phyloP scores from a whole-genome alignment of 2,329 filamentous ascomycete genomes.

The Fusarium siculi region DNA sequence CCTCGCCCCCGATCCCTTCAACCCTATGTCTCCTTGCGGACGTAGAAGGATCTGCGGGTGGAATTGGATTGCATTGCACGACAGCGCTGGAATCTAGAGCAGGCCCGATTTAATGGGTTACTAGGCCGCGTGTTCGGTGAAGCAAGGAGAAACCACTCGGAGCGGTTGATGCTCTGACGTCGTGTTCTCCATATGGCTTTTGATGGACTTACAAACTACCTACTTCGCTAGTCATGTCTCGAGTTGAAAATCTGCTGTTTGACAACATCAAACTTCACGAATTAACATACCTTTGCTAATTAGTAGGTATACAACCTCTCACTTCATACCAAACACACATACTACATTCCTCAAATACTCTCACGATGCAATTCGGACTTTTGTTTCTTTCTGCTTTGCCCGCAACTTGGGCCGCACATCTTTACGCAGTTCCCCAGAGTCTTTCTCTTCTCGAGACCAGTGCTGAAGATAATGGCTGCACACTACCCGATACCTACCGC shows the following conservation, averaged over 20 bases:
- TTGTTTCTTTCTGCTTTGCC: constrained; percentile 41
- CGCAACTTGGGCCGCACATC: constrained; percentile 33
- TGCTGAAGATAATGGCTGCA: constrained; percentile 45
- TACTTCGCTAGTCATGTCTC: constrained; percentile 3
- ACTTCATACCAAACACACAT: neutral
- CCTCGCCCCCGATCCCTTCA: constrained; percentile 20
- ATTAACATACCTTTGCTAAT: neutral
- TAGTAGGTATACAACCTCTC: neutral
- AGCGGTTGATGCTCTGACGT: constrained; percentile 25
- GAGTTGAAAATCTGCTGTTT: neutral
- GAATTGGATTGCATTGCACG: constrained; percentile 24
- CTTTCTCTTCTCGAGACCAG: constrained; percentile 42
- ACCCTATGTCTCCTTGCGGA: constrained; percentile 23
- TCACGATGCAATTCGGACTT: constrained; percentile 32
- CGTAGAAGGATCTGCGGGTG: constrained; percentile 38
- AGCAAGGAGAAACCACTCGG: constrained; percentile 1
- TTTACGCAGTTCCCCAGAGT: constrained; percentile 43
- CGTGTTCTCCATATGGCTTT: constrained; percentile 30
- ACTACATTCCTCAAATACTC: neutral
- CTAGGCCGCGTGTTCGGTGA: constrained; percentile 32
- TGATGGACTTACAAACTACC: constrained; percentile 26
- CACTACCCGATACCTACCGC: constrained; percentile 52
- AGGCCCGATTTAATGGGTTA: constrained; percentile 32
- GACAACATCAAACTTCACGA: neutral
- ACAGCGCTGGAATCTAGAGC: constrained; percentile 7